Evolutionary conservation across 2,329 filamentous ascomycete species (phyloP).

Genomic region (Exserohilum rostratum): DNA sequence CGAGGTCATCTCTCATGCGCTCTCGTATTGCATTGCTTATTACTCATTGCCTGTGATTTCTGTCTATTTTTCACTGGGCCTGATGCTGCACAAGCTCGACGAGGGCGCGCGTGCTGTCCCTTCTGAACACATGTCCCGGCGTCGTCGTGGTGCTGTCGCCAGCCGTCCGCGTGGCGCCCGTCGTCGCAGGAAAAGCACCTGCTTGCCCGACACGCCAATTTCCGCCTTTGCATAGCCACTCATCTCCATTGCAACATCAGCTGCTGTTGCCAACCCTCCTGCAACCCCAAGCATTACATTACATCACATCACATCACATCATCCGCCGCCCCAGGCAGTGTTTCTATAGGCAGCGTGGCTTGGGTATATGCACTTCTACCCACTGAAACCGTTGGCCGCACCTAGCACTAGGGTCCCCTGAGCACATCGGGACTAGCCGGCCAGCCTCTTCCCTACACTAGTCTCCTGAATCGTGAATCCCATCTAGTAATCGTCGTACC

Average conservation of each 20-base stretch:
- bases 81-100: too few relatives aligned
- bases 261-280: neutral
- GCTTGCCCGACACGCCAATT: neutral
- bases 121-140: too few relatives aligned
- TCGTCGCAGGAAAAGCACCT: neutral
- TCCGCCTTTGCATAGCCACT: neutral
- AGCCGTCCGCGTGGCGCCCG: neutral
- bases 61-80: neutral
- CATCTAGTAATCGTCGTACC: too few relatives aligned
- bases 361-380: neutral
- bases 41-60: neutral
- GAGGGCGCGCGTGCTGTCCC: too few relatives aligned
- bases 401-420: slow-evolving; percentile 2
- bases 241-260: neutral
- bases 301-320: neutral
- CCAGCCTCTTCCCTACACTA: neutral
- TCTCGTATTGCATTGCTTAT: neutral
- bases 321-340: neutral
- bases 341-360: neutral
- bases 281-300: neutral
- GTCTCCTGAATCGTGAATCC: neutral
- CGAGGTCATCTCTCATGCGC: slow-evolving; percentile 4
- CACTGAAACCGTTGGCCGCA: slow-evolving; percentile 8
- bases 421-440: neutral
- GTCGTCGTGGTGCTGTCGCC: neutral